Percentiles rank a stretch among this genome's conserved stretches.
Evolutionary conservation across 2,329 filamentous ascomycete species (phyloP).

Genomic region (Ophiocordyceps polyrhachis-furcata): DNA sequence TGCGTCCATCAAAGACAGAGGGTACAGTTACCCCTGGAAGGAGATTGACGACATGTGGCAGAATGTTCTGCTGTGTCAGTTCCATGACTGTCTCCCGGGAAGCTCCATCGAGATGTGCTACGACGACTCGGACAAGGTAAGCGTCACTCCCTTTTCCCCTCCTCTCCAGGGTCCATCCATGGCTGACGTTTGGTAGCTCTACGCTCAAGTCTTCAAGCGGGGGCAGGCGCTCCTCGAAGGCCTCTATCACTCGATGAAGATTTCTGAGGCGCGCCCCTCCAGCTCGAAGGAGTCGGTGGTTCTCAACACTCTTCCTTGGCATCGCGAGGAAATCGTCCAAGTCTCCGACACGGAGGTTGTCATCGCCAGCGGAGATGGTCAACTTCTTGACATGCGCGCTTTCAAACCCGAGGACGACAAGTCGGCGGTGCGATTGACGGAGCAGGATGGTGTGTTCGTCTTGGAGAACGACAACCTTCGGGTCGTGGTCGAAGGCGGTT

Average conservation of each 20-base stretch:
- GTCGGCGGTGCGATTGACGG: conserved; percentile 31
- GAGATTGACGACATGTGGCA: conserved; percentile 97
- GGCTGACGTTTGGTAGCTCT: conserved; percentile 34
- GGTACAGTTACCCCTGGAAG: conserved; percentile 81
- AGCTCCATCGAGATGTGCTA: conserved; percentile 98
- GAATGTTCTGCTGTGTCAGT: conserved; percentile 75
- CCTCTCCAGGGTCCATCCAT: background rate
- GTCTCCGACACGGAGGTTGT: conserved; percentile 34
- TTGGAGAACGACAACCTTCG: conserved; percentile 62
- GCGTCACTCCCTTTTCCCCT: conserved; percentile 2
- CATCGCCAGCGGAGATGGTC: conserved; percentile 37
- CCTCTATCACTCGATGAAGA: conserved; percentile 47
- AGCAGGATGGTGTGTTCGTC: conserved; percentile 45
- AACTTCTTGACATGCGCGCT: conserved; percentile 28
- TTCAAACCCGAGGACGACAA: conserved; percentile 26
- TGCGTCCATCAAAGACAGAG: conserved; percentile 51
- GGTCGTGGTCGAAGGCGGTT: conserved; percentile 54
- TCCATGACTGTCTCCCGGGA: conserved; percentile 91
- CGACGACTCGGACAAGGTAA: conserved; percentile 71
- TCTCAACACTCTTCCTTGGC: conserved; percentile 79
- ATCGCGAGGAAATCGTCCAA: conserved; percentile 53
- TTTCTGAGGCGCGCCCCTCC: conserved; percentile 25
- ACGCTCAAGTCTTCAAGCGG: conserved; percentile 62
- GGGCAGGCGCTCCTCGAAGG: conserved; percentile 55
- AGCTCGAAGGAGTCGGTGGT: conserved; percentile 35